Evolutionary conservation across 257 asterid genomes (phyloP).

Genomic region (Cruciata laevipes): DNA sequence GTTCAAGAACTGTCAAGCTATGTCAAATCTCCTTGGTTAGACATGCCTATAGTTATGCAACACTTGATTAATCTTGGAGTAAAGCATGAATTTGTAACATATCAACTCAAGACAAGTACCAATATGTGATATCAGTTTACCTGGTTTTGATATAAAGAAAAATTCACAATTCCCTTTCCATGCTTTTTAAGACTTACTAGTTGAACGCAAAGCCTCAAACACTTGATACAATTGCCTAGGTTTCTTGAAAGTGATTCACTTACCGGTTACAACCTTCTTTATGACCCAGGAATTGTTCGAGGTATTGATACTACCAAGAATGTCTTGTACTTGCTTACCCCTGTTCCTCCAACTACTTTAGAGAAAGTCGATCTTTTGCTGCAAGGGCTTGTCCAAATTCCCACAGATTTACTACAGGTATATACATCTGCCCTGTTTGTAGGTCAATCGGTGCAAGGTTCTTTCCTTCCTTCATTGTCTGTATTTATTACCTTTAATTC

Average conservation of each 20-base stretch:
- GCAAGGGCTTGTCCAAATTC: slow-evolving; percentile 76
- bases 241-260: background rate
- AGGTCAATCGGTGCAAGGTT: no score
- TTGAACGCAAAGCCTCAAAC: background rate
- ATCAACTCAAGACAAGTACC: background rate
- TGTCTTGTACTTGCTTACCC: slow-evolving; percentile 62
- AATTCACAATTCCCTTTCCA: background rate
- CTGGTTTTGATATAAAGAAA: background rate
- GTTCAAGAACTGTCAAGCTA: background rate
- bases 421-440: background rate
- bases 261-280: background rate
- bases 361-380: slow-evolving; percentile 76
- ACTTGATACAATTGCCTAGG: background rate
- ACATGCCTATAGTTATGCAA: background rate
- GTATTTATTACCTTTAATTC: slow-evolving; percentile 2
- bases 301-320: slow-evolving; percentile 58
- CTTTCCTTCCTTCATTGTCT: background rate
- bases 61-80: background rate
- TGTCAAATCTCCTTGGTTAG: no score
- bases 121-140: background rate
- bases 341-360: slow-evolving; percentile 60
- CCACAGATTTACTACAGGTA: slow-evolving; percentile 80
- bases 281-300: slow-evolving; percentile 73
- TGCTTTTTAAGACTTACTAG: background rate
- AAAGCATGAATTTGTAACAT: background rate